Conservation (phyloP, 768 basidiomycete species). For the Tubosaeta brunneosetosa region DNA sequence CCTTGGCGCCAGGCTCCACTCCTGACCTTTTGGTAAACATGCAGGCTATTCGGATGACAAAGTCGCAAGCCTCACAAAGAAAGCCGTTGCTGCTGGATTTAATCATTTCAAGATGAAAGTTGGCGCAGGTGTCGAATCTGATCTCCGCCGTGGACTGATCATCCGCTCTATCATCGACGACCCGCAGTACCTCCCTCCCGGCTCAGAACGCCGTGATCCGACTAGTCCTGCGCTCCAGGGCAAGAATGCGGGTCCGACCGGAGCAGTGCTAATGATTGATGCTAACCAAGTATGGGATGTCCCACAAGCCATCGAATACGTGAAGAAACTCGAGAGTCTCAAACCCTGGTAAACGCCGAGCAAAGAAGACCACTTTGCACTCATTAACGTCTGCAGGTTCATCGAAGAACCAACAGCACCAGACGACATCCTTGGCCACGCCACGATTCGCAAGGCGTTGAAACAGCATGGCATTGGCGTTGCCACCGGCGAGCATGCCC, state of each 20-base stretch:
- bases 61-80: conserved; percentile 77
- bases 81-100: conserved; percentile 83
- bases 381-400: conserved; percentile 51
- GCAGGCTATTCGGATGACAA: conserved; percentile 90
- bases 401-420: conserved; percentile 97
- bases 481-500: conserved; percentile 95
- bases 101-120: conserved; percentile 99
- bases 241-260: conserved; percentile 94
- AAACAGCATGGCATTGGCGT: conserved; percentile 85
- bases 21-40: conserved; percentile 4
- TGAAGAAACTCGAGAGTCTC: conserved; percentile 68
- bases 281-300: conserved; percentile 98
- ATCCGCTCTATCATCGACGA: conserved; percentile 96
- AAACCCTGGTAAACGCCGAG: conserved; percentile 68
- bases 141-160: conserved; percentile 80
- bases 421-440: conserved; percentile 89
- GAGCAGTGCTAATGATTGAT: conserved; percentile 94
- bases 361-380: neutral
- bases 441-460: conserved; percentile 76
- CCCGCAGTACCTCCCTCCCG: conserved; percentile 71
- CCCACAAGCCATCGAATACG: conserved; percentile 86
- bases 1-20: neutral
- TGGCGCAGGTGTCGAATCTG: conserved; percentile 75
- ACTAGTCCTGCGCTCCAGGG: conserved; percentile 59
- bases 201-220: conserved; percentile 53